Conservation (phyloP, 2,329 filamentous ascomycete species). For the Neonectria neomacrospora region DNA sequence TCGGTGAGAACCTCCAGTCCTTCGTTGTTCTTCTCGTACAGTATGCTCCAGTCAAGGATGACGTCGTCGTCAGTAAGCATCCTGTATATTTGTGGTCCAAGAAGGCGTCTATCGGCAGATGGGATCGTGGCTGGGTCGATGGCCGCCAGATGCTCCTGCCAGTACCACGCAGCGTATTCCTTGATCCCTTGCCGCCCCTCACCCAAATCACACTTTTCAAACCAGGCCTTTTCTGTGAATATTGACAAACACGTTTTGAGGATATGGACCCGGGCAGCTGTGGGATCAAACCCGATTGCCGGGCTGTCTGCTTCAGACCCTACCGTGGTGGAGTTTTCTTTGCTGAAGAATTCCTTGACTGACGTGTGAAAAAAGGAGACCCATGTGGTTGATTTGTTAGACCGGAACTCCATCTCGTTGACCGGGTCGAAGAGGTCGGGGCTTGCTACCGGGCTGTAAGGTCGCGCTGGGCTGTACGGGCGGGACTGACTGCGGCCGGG, state of each 20-base stretch:
- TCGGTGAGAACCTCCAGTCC: constrained; percentile 56
- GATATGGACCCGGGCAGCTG: constrained; percentile 50
- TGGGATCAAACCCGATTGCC: constrained; percentile 50
- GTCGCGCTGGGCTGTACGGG: constrained; percentile 30
- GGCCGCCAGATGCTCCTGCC: constrained; percentile 55
- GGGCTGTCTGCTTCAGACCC: constrained; percentile 27
- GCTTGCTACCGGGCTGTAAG: constrained; percentile 43
- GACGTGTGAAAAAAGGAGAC: constrained; percentile 56
- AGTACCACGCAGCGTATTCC: constrained; percentile 58
- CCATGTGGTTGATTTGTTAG: constrained; percentile 53
- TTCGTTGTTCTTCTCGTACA: constrained; percentile 55
- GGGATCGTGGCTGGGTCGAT: constrained; percentile 47
- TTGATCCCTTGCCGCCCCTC: constrained; percentile 47
- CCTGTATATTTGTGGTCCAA: constrained; percentile 49
- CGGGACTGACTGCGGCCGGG: constrained; percentile 20
- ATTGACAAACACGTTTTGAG: constrained; percentile 53
- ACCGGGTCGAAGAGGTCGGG: constrained; percentile 48
- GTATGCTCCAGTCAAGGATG: constrained; percentile 54
- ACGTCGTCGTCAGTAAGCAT: constrained; percentile 53
- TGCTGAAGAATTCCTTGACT: constrained; percentile 53
- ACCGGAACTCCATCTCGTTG: constrained; percentile 54
- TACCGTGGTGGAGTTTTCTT: constrained; percentile 43
- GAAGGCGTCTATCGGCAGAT: constrained; percentile 45
- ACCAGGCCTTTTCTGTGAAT: constrained; percentile 50
- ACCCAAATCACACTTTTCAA: constrained; percentile 43